These are phyloP conservation scores for Patellifolia procumbens DNA, from an alignment of 179 eudicot genomes.

Conservation along the genomic window DNA sequence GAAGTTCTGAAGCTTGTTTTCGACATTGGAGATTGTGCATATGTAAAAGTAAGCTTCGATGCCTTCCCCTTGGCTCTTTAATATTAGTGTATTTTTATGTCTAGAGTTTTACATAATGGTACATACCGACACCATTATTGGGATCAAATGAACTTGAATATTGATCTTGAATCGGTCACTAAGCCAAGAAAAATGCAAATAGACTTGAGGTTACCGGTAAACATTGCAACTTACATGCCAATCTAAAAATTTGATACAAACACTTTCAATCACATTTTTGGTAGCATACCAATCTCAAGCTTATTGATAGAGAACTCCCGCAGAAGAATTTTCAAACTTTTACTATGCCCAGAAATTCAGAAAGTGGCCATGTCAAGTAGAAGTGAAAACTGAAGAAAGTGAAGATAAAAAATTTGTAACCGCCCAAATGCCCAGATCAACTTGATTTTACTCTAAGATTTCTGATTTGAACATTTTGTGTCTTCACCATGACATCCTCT, in stretches of 20 bases:
- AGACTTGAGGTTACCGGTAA: background rate
- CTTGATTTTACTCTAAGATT: no score
- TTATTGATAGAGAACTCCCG: background rate
- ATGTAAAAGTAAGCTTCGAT: slow-evolving; percentile 51
- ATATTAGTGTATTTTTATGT: background rate
- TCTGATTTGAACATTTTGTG: no score
- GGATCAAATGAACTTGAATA: background rate
- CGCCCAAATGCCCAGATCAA: no score
- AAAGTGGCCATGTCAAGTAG: no score
- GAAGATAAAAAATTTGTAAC: no score
- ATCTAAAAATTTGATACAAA: background rate
- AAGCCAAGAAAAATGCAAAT: background rate
- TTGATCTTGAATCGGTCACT: background rate
- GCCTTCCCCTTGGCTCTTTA: slow-evolving; percentile 6
- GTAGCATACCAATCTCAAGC: background rate
- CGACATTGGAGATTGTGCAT: slow-evolving; percentile 69
- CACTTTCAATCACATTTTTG: background rate
- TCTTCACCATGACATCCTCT: no score
- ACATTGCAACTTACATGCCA: background rate
- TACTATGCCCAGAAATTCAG: no score
- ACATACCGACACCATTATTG: background rate
- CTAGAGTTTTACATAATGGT: background rate
- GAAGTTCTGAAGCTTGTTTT: slow-evolving; percentile 45
- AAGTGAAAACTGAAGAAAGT: no score
- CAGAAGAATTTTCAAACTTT: background rate